Base-by-base conservation (phyloP, 2,329 filamentous ascomycete species). In the Sarocladium strictum region DNA sequence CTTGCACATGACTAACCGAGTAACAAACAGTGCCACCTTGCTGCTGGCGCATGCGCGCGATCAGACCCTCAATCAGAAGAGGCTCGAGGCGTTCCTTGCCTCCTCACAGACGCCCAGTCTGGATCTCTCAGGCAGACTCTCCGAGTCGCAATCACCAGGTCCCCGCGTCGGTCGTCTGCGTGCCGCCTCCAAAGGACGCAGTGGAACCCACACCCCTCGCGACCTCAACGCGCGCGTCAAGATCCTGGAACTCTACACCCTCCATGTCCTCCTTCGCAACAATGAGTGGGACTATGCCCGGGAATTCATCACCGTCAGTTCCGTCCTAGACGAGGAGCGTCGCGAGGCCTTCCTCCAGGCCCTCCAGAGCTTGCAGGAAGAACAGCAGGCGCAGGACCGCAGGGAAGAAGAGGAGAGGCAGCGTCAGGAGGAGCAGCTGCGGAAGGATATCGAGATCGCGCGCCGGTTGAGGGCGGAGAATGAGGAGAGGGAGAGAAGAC, bases 221-320 rank as follows among this genome's bases (percentile, higher is more conserved):
- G 90, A 96, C 65, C 81, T 96, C 33, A 86, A 89, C 61, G 85
- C 90, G 3, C 82, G 91, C 45, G 85, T 97, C 59, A 96, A 95
- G 73, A 89, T 99, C 40, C 82, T 99, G 52, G 94, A 99, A 72
- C 79, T 99, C 9, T 99, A 97, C 69, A 95, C 91, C 1, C 79
- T 99, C 3, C 94, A 99, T 66, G 90, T 97, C 7, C 82, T 99
- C n/a, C 85, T 93, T 4, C 82, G 90, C 53, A 97, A 97, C 62
- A 85, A 90, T 55, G 91, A 97, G 72, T 99, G 94, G 94, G 90
- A 96, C 56, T 97, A 97, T 63, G 90, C 94, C 3, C 83, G 84
- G 57, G 89, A 96, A 62, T 97, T 97, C 68, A 95, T 97, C 64
- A 84, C 79, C 63, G 83, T 90, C 64, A 94, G 86, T 67, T 85